Conservation (phyloP, 306 rosid genomes). For the Alnus rubra region DNA sequence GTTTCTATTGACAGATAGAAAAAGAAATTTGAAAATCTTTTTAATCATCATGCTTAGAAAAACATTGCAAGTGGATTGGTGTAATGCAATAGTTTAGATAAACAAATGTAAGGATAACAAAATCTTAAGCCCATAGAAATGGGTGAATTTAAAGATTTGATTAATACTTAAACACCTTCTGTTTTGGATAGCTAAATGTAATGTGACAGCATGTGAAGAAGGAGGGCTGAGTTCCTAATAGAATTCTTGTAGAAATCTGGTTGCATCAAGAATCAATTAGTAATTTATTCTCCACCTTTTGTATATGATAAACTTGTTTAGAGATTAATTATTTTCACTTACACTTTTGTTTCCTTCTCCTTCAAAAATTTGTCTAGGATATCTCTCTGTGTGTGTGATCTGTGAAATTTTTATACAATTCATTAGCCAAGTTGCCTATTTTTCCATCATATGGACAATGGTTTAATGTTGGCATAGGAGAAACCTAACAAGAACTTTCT, state of each 20-base stretch:
- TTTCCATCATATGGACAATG: background rate
- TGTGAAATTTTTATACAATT: background rate
- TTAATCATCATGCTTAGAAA: background rate
- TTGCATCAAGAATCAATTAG: background rate
- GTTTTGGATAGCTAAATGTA: background rate
- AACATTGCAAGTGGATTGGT: background rate
- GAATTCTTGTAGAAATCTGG: background rate
- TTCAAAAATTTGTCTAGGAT: background rate
- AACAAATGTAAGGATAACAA: background rate
- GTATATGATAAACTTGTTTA: background rate
- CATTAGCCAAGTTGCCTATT: background rate
- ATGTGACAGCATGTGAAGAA: background rate
- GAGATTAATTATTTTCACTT: background rate
- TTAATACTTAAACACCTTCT: no score
- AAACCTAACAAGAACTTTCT: background rate
- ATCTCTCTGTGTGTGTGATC: background rate
- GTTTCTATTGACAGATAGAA: background rate
- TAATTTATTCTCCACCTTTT: no score
- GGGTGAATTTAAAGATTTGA: no score
- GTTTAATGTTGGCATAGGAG: background rate
- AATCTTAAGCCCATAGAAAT: no score
- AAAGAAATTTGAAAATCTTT: background rate
- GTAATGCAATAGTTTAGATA: background rate
- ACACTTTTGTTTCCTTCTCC: background rate
- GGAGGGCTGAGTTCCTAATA: background rate